Percentiles rank a stretch among this genome's conserved stretches.
Conservation (phyloP, 208 protist genomes). For the Trypanosoma congolense region DNA sequence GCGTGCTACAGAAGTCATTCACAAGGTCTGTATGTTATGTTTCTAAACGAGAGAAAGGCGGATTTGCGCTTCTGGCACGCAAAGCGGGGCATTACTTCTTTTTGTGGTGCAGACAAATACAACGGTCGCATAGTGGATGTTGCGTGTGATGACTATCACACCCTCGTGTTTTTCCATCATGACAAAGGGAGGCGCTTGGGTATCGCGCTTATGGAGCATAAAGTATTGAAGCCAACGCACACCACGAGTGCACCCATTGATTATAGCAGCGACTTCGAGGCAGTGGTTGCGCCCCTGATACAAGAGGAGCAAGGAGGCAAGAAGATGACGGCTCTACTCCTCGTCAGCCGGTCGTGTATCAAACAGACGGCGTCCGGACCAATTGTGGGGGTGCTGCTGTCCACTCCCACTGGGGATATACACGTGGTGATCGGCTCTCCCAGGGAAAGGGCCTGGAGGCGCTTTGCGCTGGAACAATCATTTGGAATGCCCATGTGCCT, state of each 20-base stretch:
- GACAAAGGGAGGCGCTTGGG: slow-evolving; percentile 22
- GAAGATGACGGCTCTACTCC: slow-evolving; percentile 12
- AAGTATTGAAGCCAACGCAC: slow-evolving; percentile 4
- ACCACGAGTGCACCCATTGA: slow-evolving; percentile 19
- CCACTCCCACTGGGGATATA: slow-evolving; percentile 8
- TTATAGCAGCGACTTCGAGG: slow-evolving; percentile 21
- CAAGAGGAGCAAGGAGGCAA: slow-evolving; percentile 2
- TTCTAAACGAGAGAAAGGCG: slow-evolving; percentile 15
- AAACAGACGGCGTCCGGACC: slow-evolving; percentile 27
- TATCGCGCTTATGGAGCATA: slow-evolving; percentile 25
- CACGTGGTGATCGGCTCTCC: slow-evolving; percentile 42
- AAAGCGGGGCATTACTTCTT: slow-evolving; percentile 9
- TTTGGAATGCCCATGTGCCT: slow-evolving; percentile 24
- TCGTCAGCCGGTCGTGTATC: slow-evolving; percentile 28
- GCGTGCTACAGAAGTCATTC: not conserved
- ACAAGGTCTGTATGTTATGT: slow-evolving; percentile 11
- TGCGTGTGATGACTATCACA: slow-evolving; percentile 18
- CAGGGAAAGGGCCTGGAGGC: slow-evolving; percentile 27
- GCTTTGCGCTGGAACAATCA: slow-evolving; percentile 24
- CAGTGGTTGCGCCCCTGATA: slow-evolving; percentile 10
- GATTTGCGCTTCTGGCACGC: slow-evolving; percentile 22
- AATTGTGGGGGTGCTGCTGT: slow-evolving; percentile 33
- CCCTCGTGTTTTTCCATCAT: slow-evolving; percentile 25
- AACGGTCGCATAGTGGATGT: slow-evolving; percentile 13
- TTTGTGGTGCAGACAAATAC: slow-evolving; percentile 26